Evolutionary conservation across 768 basidiomycete genomes (phyloP).

Genomic region (Pleurotus ostreatus): DNA sequence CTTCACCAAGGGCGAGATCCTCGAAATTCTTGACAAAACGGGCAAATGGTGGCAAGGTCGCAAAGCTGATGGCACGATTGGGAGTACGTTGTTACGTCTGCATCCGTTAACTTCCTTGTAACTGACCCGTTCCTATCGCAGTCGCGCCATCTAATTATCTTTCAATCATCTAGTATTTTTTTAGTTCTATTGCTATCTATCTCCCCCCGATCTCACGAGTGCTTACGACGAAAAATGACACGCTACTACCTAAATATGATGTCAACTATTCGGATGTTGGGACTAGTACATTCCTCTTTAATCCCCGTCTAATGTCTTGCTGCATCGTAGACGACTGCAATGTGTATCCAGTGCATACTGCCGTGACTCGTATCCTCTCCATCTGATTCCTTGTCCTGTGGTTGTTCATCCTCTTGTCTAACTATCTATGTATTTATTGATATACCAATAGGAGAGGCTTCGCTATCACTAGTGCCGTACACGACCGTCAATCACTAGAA

Average conservation of each 20-base stretch:
- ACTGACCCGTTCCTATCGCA: constrained; percentile 24
- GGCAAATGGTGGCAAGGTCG: constrained; percentile 17
- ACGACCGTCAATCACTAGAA: too few species aligned
- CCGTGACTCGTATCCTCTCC: background rate
- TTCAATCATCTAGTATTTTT: constrained; percentile 57
- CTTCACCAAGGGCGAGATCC: constrained; percentile 57
- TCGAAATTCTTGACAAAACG: constrained; percentile 13
- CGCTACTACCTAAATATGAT: too few species aligned
- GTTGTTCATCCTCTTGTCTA: background rate
- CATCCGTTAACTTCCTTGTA: background rate
- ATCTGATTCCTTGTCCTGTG: background rate
- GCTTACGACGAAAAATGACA: constrained; percentile 9
- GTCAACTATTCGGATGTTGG: background rate
- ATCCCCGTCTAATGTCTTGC: constrained; percentile 3
- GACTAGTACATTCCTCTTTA: background rate
- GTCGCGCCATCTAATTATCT: constrained; percentile 87
- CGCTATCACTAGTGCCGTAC: too few species aligned
- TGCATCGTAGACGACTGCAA: background rate
- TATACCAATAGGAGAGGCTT: constrained; percentile 6
- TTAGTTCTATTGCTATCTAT: constrained; percentile 12
- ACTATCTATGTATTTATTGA: constrained; percentile 6
- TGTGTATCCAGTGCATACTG: background rate
- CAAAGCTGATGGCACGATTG: constrained; percentile 29
- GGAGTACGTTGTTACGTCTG: constrained; percentile 57
- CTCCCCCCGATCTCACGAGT: constrained; percentile 12